Base-by-base conservation (phyloP, 2,329 filamentous ascomycete species). In the Verticillium nonalfalfae region DNA sequence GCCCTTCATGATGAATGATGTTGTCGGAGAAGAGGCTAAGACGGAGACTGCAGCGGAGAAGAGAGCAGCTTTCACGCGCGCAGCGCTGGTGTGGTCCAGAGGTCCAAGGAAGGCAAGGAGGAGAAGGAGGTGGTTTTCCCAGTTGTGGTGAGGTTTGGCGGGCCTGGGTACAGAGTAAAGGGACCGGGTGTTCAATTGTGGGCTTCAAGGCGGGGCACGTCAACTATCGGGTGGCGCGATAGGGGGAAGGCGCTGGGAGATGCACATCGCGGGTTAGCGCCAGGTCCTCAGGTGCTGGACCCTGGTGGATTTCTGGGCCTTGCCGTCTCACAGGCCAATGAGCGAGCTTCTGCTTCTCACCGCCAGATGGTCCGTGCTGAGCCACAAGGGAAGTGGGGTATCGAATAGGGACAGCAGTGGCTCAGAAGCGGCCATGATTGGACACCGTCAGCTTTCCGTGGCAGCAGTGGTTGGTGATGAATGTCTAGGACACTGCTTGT, bases 1-100 rank as follows among this genome's bases (percentile, higher is more conserved):
- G 76, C 81, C 81, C 79, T 83, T 84, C 81, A 84, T 84, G 70
- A 66, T 82, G 74, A 65, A 67, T 64, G 61, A 62, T 66, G 64
- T 60, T 59, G 61, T 60, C 62, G 65, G 36, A 61, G 63, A 63
- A 60, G 61, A 59, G 63, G 64, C 64, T 63, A 62, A 60, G 63
- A 65, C 65, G 61, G 65, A 60, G 60, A 66, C 63, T 61, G 62
- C 58, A 59, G 64, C 65, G 59, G 66, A 67, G 64, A 66, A 66
- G 67, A 63, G 58, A 61, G 56, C 62, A 61, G 68, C 67, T 68
- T 64, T 64, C 69, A 71, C 66, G 72, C 73, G 73, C 74, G 66
- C 73, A 72, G 73, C 73, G 72, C 72, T 63, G 59, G 59, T 50
- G 56, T 68, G 68, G 66, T 66, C 63, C 64, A 64, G 5, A 62